phyloP scores from a whole-genome alignment of 140 eudicot species.

The Anethum foeniculum region DNA sequence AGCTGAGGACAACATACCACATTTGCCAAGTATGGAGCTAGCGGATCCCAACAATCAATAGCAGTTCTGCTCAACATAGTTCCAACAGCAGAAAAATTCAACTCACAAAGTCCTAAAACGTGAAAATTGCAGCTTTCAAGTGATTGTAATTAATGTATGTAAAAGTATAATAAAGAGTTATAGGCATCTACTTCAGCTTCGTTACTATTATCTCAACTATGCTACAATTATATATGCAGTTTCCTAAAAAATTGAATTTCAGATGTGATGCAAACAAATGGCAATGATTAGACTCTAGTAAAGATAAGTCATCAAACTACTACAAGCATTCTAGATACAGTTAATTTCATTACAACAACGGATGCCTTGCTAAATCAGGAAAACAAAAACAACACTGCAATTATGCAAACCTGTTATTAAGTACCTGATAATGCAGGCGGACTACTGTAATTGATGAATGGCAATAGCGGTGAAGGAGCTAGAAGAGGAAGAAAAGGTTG shows the following conservation, averaged over 20 bases:
- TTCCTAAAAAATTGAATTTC: background rate
- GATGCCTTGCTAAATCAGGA: background rate
- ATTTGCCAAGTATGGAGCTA: constrained; percentile 65
- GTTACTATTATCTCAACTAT: background rate
- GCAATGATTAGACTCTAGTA: background rate
- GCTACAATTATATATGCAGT: background rate
- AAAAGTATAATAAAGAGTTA: background rate
- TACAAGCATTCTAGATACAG: background rate
- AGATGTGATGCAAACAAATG: no score
- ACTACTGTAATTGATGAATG: constrained; percentile 31
- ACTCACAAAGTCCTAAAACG: constrained; percentile 46
- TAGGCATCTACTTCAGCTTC: background rate
- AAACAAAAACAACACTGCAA: background rate
- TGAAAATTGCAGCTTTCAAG: background rate
- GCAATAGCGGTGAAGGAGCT: constrained; percentile 62
- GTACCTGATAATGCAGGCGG: constrained; percentile 52
- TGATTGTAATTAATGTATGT: background rate
- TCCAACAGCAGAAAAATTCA: constrained; percentile 42
- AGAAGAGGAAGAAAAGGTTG: constrained; percentile 35
- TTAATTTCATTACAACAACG: background rate
- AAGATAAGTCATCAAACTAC: background rate
- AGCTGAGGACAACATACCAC: constrained; percentile 73
- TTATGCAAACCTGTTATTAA: background rate
- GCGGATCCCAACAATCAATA: constrained; percentile 53
- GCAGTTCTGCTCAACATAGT: constrained; percentile 40